phyloP scores from a whole-genome alignment of 768 basidiomycete genomes.

The Termitomyces heimii region DNA sequence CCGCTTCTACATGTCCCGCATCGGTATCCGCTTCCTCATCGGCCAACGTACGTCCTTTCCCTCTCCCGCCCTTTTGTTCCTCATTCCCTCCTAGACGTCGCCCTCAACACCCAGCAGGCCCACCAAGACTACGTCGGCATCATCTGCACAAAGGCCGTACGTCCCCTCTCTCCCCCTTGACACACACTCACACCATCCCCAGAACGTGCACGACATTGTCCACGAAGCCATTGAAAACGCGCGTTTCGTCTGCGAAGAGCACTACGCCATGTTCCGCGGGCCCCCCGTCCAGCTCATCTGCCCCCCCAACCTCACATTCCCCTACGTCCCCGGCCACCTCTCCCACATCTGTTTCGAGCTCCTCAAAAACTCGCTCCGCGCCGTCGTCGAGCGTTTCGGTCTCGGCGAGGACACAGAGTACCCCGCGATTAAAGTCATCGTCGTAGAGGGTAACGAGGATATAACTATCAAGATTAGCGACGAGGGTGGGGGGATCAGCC shows the following conservation, averaged over 20 bases:
- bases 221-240: slow-evolving; percentile 99
- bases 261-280: slow-evolving; percentile 92
- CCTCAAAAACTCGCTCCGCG: slow-evolving; percentile 95
- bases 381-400: slow-evolving; percentile 91
- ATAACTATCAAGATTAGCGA: slow-evolving; percentile 99
- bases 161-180: slow-evolving; percentile 20
- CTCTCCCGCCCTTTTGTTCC: no score
- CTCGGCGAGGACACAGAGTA: slow-evolving; percentile 70
- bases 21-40: slow-evolving; percentile 94
- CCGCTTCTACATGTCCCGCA: slow-evolving; percentile 93
- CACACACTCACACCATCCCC: not conserved
- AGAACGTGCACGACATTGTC: slow-evolving; percentile 97
- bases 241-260: slow-evolving; percentile 90
- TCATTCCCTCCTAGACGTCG: slow-evolving; percentile 61
- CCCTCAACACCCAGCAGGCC: slow-evolving; percentile 85
- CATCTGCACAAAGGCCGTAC: slow-evolving; percentile 86
- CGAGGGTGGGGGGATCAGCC: slow-evolving; percentile 92
- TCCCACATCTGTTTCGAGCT: slow-evolving; percentile 97
- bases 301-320: slow-evolving; percentile 76
- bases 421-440: slow-evolving; percentile 91
- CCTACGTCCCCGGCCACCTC: slow-evolving; percentile 95
- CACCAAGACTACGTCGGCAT: slow-evolving; percentile 95
- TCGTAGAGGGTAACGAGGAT: slow-evolving; percentile 96
- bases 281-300: slow-evolving; percentile 97
- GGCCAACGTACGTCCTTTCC: slow-evolving; percentile 71